Conservation (phyloP, 306 rosid genomes). For the Hylodesmum podocarpum region DNA sequence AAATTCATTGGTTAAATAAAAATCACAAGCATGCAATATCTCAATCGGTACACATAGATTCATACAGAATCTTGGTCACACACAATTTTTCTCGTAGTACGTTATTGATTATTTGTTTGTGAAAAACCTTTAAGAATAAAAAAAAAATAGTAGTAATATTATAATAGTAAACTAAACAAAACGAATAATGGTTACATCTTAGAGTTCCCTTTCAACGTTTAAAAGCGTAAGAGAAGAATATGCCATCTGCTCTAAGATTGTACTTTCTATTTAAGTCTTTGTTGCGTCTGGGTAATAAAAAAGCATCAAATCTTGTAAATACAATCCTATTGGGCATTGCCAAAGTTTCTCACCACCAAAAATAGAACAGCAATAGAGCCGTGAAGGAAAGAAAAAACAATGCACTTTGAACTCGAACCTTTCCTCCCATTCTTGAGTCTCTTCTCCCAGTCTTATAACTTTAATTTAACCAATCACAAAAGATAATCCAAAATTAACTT, state of each 20-base stretch:
- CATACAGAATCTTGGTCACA: neutral
- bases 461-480: neutral
- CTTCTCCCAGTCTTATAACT: too few relatives aligned
- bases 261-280: neutral
- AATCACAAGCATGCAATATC: constrained; percentile 3
- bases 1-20: neutral
- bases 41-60: neutral
- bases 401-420: neutral
- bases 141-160: neutral
- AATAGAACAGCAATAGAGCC: neutral
- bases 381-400: neutral
- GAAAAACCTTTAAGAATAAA: neutral
- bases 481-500: neutral
- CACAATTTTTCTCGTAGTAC: neutral
- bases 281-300: neutral
- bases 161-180: neutral
- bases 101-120: neutral
- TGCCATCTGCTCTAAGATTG: neutral
- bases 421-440: too few relatives aligned
- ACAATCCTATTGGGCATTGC: neutral
- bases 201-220: neutral
- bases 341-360: neutral
- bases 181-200: neutral
- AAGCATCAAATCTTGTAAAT: constrained; percentile 13
- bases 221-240: constrained; percentile 12